Conservation (phyloP, 371 early-diverging fungal genomes). For the Lichtheimia corymbifera region DNA sequence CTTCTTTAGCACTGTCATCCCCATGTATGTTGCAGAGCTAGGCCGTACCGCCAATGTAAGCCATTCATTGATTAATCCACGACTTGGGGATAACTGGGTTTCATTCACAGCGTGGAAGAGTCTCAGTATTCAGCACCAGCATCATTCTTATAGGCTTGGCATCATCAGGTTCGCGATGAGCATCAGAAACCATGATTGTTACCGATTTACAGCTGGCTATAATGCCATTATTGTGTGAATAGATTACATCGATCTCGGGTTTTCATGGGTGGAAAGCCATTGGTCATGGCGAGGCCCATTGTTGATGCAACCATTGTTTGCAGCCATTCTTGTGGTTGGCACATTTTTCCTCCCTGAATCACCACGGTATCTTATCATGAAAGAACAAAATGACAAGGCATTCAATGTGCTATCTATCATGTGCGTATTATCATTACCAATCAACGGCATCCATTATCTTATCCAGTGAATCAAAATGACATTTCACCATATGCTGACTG, state of each 20-base stretch:
- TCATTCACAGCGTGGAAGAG: constrained; percentile 26
- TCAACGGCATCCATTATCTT: too few species aligned
- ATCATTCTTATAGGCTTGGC: constrained; percentile 42
- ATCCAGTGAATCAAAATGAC: too few species aligned
- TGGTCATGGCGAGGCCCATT: constrained; percentile 50
- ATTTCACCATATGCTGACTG: too few species aligned
- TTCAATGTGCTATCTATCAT: constrained; percentile 67
- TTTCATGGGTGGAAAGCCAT: constrained; percentile 22
- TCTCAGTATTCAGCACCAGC: constrained; percentile 40
- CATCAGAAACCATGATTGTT: too few species aligned
- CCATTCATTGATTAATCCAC: neutral
- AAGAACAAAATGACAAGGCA: constrained; percentile 54
- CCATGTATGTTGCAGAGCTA: constrained; percentile 53
- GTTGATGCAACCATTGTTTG: constrained; percentile 43
- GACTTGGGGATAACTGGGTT: too few species aligned
- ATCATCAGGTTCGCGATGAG: constrained; percentile 21
- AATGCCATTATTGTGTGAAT: neutral
- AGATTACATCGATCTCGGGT: constrained; percentile 48
- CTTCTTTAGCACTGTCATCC: constrained; percentile 44
- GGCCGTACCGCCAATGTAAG: constrained; percentile 44
- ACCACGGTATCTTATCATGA: constrained; percentile 50
- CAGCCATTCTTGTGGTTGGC: constrained; percentile 49
- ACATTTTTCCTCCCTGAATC: constrained; percentile 51
- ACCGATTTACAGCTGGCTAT: too few species aligned
- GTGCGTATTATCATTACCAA: constrained; percentile 11